Evolutionary conservation across 371 early-diverging fungal species (phyloP).

Genomic region (Mortierella sp.): DNA sequence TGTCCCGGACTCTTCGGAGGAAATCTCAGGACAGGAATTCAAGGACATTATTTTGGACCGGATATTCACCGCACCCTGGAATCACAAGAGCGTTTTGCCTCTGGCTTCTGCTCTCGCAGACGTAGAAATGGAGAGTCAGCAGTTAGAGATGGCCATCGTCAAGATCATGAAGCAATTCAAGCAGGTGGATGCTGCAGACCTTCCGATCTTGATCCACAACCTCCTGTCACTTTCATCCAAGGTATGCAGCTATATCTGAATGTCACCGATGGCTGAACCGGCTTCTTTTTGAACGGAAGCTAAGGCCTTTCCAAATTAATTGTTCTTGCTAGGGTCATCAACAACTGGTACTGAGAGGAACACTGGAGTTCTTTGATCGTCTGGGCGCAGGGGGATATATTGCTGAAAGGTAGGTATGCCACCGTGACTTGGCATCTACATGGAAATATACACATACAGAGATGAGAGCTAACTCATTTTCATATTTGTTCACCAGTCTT

Average conservation of each 20-base stretch:
- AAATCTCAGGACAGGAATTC: conserved; percentile 49
- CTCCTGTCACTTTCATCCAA: conserved; percentile 70
- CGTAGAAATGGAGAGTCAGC: conserved; percentile 60
- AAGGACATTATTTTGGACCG: conserved; percentile 57
- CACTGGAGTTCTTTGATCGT: conserved; percentile 61
- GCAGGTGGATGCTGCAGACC: conserved; percentile 65
- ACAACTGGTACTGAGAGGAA: conserved; percentile 61
- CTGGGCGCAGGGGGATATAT: conserved; percentile 43
- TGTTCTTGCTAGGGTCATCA: conserved; percentile 59
- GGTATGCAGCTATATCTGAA: conserved; percentile 45
- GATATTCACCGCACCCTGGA: conserved; percentile 62
- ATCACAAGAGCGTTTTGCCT: conserved; percentile 56
- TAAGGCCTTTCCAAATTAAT: neutral
- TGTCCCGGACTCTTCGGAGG: conserved; percentile 41
- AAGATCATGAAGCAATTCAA: conserved; percentile 63
- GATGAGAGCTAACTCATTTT: neutral
- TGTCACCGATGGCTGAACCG: conserved; percentile 12
- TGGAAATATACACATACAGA: neutral
- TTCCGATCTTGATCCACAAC: conserved; percentile 71
- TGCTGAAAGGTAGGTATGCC: conserved; percentile 32
- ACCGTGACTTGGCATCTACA: neutral
- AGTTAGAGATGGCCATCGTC: conserved; percentile 56
- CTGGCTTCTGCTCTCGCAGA: conserved; percentile 66
- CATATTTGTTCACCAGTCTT: conserved; percentile 20
- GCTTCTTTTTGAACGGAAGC: no score